Evolutionary conservation across 257 asterid species (phyloP).

Genomic region (Anisodus acutangulus): DNA sequence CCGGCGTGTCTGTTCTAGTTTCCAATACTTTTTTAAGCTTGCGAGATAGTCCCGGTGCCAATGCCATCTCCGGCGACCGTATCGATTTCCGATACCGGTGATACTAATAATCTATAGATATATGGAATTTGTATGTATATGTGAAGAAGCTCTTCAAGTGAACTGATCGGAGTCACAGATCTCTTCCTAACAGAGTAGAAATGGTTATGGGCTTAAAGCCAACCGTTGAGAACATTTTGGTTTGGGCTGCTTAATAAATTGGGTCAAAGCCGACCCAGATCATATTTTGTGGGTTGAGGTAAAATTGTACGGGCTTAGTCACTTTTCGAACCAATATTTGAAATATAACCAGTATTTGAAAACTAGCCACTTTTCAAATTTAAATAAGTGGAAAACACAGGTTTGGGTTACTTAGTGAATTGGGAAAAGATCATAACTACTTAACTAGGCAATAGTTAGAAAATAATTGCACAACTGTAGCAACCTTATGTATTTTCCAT

Average conservation of each 20-base stretch:
- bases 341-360: neutral
- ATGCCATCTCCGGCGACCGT: slow-evolving; percentile 60
- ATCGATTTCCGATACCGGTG: neutral
- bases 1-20: slow-evolving; percentile 87
- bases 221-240: neutral
- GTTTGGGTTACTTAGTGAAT: too few species aligned
- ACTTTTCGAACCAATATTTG: neutral
- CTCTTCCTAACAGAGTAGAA: slow-evolving; percentile 2
- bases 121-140: neutral
- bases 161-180: neutral
- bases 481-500: too few species aligned
- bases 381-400: too few species aligned
- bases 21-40: slow-evolving; percentile 98
- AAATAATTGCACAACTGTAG: too few species aligned
- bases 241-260: neutral
- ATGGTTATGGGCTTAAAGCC: neutral
- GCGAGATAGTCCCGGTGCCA: slow-evolving; percentile 99
- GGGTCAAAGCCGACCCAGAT: neutral
- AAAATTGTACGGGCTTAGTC: neutral
- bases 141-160: slow-evolving; percentile 8
- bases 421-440: too few species aligned
- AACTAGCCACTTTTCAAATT: too few species aligned
- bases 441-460: too few species aligned
- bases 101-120: slow-evolving; percentile 11
- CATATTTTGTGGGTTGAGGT: neutral